Conservation (phyloP, 2,329 filamentous ascomycete genomes). For the Cladosporium oxysporum region DNA sequence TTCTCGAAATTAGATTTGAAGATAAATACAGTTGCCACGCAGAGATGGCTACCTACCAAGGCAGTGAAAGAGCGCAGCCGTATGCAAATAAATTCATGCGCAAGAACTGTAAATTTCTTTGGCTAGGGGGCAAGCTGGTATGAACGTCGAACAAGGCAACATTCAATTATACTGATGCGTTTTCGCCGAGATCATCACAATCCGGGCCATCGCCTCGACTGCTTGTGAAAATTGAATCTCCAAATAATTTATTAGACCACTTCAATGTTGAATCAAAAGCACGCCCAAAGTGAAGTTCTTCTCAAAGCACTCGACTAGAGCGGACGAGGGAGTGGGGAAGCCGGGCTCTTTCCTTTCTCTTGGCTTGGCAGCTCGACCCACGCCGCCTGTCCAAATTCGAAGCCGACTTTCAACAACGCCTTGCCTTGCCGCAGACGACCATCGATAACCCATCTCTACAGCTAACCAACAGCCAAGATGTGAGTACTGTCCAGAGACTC, state of each 20-base stretch:
- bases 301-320: not conserved
- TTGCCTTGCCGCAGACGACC: constrained; percentile 19
- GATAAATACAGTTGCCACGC: not conserved
- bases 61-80: too few relatives aligned
- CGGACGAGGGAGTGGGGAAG: not conserved
- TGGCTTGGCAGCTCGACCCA: not conserved
- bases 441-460: constrained; percentile 21
- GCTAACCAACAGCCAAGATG: constrained; percentile 21
- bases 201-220: not conserved
- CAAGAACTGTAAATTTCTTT: not conserved
- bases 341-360: not conserved
- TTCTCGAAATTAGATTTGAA: not conserved
- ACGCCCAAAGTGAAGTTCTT: not conserved
- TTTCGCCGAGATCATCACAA: not conserved
- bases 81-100: not conserved
- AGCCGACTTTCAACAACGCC: constrained; percentile 6
- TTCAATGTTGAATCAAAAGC: not conserved
- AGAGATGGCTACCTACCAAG: not conserved
- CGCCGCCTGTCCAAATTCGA: not conserved
- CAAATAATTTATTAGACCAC: not conserved
- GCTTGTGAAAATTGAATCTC: not conserved
- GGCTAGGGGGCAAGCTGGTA: not conserved
- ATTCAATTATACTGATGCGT: not conserved
- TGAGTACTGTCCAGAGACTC: constrained; percentile 17
- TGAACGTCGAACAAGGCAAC: not conserved